Conservation (phyloP, 805 yeast species). For the Maudiozyma barnettii region DNA sequence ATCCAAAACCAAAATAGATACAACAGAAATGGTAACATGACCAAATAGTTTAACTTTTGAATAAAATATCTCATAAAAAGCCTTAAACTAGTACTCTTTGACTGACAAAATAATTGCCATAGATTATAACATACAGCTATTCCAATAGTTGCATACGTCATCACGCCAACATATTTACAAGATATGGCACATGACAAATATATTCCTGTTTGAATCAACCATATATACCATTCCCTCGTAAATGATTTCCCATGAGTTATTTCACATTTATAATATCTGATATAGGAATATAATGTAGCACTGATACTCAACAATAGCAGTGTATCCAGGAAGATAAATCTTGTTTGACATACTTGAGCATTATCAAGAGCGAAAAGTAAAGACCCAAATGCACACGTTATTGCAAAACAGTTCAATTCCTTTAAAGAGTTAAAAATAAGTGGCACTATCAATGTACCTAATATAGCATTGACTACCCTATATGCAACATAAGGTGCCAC, state of each 20-base stretch:
- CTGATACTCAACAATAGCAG: constrained; percentile 80
- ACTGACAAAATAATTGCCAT: constrained; percentile 74
- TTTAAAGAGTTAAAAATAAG: constrained; percentile 75
- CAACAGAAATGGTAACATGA: constrained; percentile 73
- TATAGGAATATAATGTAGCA: constrained; percentile 64
- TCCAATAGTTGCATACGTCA: constrained; percentile 83
- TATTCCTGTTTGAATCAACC: constrained; percentile 79
- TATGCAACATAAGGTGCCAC: constrained; percentile 80
- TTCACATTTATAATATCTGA: constrained; percentile 60
- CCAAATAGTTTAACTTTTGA: constrained; percentile 61
- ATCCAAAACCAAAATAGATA: constrained; percentile 86
- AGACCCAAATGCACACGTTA: constrained; percentile 68
- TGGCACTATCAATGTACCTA: constrained; percentile 77
- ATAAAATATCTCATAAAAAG: constrained; percentile 58
- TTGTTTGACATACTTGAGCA: constrained; percentile 83
- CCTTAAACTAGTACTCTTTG: constrained; percentile 45
- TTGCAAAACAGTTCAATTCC: constrained; percentile 69
- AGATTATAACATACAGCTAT: constrained; percentile 74
- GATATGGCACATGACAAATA: constrained; percentile 85
- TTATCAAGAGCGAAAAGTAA: constrained; percentile 73
- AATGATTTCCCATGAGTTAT: constrained; percentile 39
- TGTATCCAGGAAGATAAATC: constrained; percentile 86
- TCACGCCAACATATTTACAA: constrained; percentile 91
- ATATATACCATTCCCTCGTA: constrained; percentile 69
- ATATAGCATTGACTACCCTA: constrained; percentile 64